Evolutionary conservation across 1,284 basidiomycete genomes (phyloP).

Genomic region (Leucocoprinus gongylophorus): DNA sequence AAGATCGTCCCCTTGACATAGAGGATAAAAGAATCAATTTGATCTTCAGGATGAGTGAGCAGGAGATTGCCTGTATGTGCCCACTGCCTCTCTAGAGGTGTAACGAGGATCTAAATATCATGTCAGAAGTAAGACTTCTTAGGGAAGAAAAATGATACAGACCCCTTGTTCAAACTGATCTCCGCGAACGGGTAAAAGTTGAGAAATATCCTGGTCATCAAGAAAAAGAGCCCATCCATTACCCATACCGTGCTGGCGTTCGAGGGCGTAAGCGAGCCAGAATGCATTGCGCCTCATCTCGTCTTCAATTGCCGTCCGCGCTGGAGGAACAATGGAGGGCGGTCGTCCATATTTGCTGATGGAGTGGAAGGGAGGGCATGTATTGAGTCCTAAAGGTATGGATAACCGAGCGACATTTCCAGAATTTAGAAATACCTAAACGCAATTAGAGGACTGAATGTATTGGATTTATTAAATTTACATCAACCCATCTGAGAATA

Average conservation of each 20-base stretch:
- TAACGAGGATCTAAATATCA: constrained; percentile 40
- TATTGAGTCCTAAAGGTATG: constrained; percentile 61
- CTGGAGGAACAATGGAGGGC: constrained; percentile 50
- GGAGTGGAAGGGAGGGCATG: constrained; percentile 61
- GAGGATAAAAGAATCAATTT: constrained; percentile 68
- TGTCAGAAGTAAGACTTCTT: background rate
- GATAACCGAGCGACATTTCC: constrained; percentile 52
- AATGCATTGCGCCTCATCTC: constrained; percentile 65
- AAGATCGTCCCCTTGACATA: constrained; percentile 65
- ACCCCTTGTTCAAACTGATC: constrained; percentile 58
- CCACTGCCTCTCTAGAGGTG: constrained; percentile 58
- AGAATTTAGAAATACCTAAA: constrained; percentile 52
- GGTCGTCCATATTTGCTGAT: constrained; percentile 47
- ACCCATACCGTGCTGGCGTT: constrained; percentile 56
- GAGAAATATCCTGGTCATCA: constrained; percentile 65
- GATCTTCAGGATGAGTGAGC: constrained; percentile 50
- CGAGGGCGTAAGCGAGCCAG: constrained; percentile 64
- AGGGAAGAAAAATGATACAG: constrained; percentile 22
- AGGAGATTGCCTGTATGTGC: constrained; percentile 55
- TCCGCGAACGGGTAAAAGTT: constrained; percentile 57
- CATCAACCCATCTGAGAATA: constrained; percentile 59
- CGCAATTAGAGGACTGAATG: background rate
- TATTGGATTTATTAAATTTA: constrained; percentile 23
- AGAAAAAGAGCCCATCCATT: constrained; percentile 67
- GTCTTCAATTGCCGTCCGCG: constrained; percentile 57